phyloP scores from a whole-genome alignment of 2,329 filamentous ascomycete genomes.

The Pseudogymnoascus sp. region DNA sequence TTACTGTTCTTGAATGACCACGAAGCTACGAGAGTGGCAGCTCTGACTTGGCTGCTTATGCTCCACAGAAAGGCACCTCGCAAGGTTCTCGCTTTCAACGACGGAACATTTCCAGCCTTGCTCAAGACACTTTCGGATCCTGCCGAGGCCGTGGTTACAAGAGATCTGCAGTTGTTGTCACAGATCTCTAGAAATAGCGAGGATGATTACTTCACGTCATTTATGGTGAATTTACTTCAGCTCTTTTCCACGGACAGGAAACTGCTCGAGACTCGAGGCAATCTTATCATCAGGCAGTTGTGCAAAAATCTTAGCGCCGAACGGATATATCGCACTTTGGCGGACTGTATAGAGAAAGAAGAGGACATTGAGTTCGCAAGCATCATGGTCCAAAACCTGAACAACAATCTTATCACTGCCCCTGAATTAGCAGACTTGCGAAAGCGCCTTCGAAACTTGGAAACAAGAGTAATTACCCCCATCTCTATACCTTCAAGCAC shows the following conservation, averaged over 20 bases:
- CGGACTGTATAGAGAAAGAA: slow-evolving; percentile 94
- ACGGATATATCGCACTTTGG: slow-evolving; percentile 88
- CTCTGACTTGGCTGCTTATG: slow-evolving; percentile 96
- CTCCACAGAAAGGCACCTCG: slow-evolving; percentile 88
- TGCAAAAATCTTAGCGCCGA: slow-evolving; percentile 90
- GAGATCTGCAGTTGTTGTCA: slow-evolving; percentile 85
- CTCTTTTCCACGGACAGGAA: slow-evolving; percentile 91
- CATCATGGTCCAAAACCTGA: slow-evolving; percentile 98
- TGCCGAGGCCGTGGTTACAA: slow-evolving; percentile 89
- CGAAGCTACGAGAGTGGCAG: slow-evolving; percentile 88
- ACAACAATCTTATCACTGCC: slow-evolving; percentile 97
- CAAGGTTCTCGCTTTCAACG: slow-evolving; percentile 91
- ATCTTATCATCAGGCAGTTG: slow-evolving; percentile 90
- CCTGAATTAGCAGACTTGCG: slow-evolving; percentile 86
- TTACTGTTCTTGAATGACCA: slow-evolving; percentile 93
- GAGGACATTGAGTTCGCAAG: slow-evolving; percentile 98
- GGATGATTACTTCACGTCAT: slow-evolving; percentile 94
- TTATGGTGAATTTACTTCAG: slow-evolving; percentile 94
- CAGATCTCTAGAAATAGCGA: slow-evolving; percentile 96
- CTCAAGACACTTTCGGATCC: slow-evolving; percentile 95
- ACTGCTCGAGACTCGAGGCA: slow-evolving; percentile 83
- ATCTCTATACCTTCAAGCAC: neutral
- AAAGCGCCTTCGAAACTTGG: slow-evolving; percentile 81
- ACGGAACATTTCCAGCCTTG: slow-evolving; percentile 91
- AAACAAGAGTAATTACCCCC: slow-evolving; percentile 56